These are phyloP conservation scores for Oidiodendron maius DNA, from an alignment of 495 filamentous ascomycete species.

Conservation along the genomic window DNA sequence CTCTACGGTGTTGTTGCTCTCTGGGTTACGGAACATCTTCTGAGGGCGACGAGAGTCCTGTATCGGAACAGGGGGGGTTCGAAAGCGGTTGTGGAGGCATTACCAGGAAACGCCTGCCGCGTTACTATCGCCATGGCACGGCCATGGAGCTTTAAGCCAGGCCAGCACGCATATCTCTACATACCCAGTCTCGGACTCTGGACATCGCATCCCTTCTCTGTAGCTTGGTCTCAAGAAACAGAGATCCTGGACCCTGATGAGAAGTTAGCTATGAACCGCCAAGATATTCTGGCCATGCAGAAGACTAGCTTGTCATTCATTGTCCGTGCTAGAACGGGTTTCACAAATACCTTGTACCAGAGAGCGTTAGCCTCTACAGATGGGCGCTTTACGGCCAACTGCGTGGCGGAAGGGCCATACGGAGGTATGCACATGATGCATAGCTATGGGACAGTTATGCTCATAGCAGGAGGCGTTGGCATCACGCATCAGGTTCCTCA, in stretches of 20 bases:
- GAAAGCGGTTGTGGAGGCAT: conserved; percentile 52
- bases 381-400: conserved; percentile 52
- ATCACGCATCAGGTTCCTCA: conserved; percentile 84
- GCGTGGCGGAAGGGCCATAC: conserved; percentile 80
- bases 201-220: conserved; percentile 62
- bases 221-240: conserved; percentile 57
- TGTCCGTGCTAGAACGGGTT: conserved; percentile 71
- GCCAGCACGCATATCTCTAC: conserved; percentile 78
- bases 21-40: conserved; percentile 59
- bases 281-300: conserved; percentile 46
- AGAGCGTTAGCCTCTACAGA: conserved; percentile 55
- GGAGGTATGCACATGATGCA: conserved; percentile 58
- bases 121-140: conserved; percentile 73
- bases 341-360: conserved; percentile 72
- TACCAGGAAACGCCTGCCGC: conserved; percentile 60
- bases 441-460: conserved; percentile 79
- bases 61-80: conserved; percentile 65
- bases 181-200: conserved; percentile 68
- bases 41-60: conserved; percentile 44
- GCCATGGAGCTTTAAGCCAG: conserved; percentile 65
- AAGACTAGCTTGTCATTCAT: conserved; percentile 73
- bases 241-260: conserved; percentile 41
- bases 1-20: conserved; percentile 52
- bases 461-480: conserved; percentile 83
- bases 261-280: conserved; percentile 49